Evolutionary conservation across 768 basidiomycete genomes (phyloP).

Genomic region (Kondoa malvinella): DNA sequence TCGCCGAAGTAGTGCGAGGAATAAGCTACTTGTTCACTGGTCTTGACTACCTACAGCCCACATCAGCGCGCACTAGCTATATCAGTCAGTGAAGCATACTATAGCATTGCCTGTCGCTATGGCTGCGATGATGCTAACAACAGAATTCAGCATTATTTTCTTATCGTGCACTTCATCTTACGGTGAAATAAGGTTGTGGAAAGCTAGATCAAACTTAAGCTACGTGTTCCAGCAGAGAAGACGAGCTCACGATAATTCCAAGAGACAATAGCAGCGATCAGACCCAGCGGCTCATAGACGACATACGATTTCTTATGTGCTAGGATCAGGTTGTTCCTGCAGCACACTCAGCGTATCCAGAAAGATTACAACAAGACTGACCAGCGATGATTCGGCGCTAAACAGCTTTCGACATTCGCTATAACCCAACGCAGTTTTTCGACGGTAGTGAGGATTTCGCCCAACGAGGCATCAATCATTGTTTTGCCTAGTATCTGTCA

Average conservation of each 20-base stretch:
- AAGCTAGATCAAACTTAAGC: constrained; percentile 38
- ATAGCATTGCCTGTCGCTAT: constrained; percentile 78
- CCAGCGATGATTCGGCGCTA: constrained; percentile 54
- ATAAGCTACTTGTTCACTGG: constrained; percentile 55
- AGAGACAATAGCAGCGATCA: constrained; percentile 79
- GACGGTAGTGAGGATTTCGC: constrained; percentile 86
- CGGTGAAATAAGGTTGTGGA: constrained; percentile 88
- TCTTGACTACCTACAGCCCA: constrained; percentile 10
- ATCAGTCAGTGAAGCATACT: constrained; percentile 33
- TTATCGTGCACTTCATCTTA: background rate
- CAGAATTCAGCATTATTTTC: constrained; percentile 11
- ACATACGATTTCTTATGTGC: constrained; percentile 35
- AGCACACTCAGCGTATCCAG: constrained; percentile 33
- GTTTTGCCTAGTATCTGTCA: background rate
- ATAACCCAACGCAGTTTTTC: constrained; percentile 88
- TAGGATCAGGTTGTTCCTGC: constrained; percentile 41
- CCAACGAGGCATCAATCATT: constrained; percentile 88
- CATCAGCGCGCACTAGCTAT: background rate
- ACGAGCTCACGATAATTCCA: constrained; percentile 42
- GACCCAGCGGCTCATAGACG: constrained; percentile 72
- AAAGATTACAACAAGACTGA: constrained; percentile 45
- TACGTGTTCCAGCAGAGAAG: background rate
- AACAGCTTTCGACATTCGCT: constrained; percentile 58
- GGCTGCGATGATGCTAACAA: constrained; percentile 77
- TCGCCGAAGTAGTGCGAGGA: constrained; percentile 56